Evolutionary conservation across 2,329 filamentous ascomycete genomes (phyloP).

Genomic region (Elsinoe fawcettii): DNA sequence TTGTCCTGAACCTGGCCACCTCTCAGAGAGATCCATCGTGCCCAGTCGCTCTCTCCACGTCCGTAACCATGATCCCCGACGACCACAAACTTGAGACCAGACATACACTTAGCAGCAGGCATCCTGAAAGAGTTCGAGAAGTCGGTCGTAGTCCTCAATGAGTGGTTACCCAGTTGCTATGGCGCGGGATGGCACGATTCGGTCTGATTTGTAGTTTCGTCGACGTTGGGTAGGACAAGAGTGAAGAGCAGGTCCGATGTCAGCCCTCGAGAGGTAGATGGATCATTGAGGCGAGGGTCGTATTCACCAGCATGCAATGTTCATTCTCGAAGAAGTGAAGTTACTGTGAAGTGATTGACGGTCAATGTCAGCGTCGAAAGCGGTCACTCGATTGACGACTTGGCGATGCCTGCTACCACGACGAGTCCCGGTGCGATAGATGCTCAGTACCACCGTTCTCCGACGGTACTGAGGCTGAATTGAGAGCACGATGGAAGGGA

Average conservation of each 20-base stretch:
- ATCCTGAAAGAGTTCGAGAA: background rate
- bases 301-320: no score
- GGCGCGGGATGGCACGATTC: background rate
- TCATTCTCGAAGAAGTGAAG: background rate
- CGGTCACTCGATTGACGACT: background rate
- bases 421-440: background rate
- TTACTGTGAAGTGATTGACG: background rate
- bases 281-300: no score
- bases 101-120: background rate
- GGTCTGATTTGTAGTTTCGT: background rate
- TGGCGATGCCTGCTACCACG: background rate
- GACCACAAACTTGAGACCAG: constrained; percentile 42
- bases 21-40: constrained; percentile 56
- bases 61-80: constrained; percentile 50
- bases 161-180: no score
- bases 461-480: no score
- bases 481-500: no score
- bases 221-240: no score
- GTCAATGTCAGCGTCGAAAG: background rate
- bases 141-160: background rate
- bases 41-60: constrained; percentile 49
- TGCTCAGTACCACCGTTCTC: no score
- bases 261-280: no score
- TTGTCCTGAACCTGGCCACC: constrained; percentile 51
- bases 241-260: no score